Conservation (phyloP, 305 asterid genomes). For the Fraxinus sp. region DNA sequence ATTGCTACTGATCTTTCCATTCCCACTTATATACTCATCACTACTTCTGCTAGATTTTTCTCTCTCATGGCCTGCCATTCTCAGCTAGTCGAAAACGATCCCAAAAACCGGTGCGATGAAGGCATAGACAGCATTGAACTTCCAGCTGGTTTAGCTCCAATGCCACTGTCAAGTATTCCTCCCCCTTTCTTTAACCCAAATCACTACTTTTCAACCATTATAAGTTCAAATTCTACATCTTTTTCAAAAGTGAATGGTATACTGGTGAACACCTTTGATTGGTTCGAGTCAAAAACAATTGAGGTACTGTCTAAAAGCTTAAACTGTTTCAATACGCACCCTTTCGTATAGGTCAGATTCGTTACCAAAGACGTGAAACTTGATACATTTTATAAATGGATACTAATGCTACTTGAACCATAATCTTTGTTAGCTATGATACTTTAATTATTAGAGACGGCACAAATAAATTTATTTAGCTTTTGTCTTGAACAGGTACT, state of each 20-base stretch:
- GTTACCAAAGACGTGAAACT: neutral
- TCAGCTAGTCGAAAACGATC: slow-evolving; percentile 7
- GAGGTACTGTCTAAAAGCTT: slow-evolving; percentile 22
- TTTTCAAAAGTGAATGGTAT: slow-evolving; percentile 37
- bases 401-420: neutral
- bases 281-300: slow-evolving; percentile 48
- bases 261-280: slow-evolving; percentile 47
- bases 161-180: slow-evolving; percentile 44
- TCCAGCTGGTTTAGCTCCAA: slow-evolving; percentile 36
- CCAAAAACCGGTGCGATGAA: neutral
- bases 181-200: slow-evolving; percentile 41
- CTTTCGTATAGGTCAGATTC: neutral
- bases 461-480: neutral
- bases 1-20: slow-evolving; percentile 28
- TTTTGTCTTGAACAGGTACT: slow-evolving; percentile 20
- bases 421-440: too few relatives aligned
- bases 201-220: slow-evolving; percentile 32
- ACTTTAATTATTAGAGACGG: too few relatives aligned
- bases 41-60: slow-evolving; percentile 53
- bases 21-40: slow-evolving; percentile 30
- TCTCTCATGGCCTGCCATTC: slow-evolving; percentile 42
- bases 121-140: slow-evolving; percentile 20
- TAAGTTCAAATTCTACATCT: slow-evolving; percentile 32
- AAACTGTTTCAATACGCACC: neutral
- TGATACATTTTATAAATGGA: neutral